Percentiles rank a stretch among this genome's conserved stretches.
phyloP scores from a whole-genome alignment of 331 rosid species.

The Erythrophleum ivorense region DNA sequence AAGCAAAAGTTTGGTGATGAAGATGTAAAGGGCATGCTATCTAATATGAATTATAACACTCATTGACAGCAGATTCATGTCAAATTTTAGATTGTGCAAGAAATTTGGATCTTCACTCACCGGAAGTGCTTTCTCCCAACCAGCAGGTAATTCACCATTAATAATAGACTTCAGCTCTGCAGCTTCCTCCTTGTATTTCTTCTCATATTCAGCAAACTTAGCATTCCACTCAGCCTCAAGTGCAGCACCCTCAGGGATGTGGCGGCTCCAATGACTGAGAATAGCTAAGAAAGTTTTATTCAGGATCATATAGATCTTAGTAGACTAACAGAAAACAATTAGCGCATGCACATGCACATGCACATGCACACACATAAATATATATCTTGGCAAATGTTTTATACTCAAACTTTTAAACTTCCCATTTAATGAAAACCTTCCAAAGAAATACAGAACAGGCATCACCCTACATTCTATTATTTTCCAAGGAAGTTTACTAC shows the following conservation, averaged over 20 bases:
- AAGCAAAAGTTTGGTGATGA: slow-evolving; percentile 25
- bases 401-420: neutral
- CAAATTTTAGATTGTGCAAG: neutral
- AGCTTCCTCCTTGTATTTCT: slow-evolving; percentile 83
- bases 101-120: slow-evolving; percentile 54
- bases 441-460: neutral
- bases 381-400: neutral
- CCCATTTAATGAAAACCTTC: neutral
- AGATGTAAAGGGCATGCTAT: slow-evolving; percentile 25
- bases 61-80: neutral
- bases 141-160: slow-evolving; percentile 75
- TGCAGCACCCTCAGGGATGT: slow-evolving; percentile 63
- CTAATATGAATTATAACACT: neutral
- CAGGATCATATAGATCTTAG: slow-evolving; percentile 33
- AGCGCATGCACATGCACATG: neutral
- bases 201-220: slow-evolving; percentile 82
- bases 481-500: neutral
- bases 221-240: slow-evolving; percentile 92
- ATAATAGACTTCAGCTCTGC: slow-evolving; percentile 73
- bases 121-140: slow-evolving; percentile 93
- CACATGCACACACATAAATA: neutral
- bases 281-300: slow-evolving; percentile 29
- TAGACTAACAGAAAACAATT: neutral
- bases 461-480: neutral
- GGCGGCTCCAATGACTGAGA: slow-evolving; percentile 93